Conservation (phyloP, 331 rosid species). For the Dryas integrifolia region DNA sequence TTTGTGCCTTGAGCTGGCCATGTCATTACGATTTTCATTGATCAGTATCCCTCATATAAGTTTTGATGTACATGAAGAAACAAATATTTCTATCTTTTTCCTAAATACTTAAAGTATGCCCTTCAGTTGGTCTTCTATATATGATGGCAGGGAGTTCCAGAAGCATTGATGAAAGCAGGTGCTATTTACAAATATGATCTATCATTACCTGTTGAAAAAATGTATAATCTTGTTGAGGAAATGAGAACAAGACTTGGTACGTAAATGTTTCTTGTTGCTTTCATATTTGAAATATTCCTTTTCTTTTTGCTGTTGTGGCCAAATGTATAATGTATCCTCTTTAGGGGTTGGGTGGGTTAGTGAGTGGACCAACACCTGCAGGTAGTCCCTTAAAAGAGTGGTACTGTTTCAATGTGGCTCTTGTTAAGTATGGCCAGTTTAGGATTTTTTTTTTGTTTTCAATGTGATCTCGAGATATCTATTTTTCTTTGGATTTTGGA, state of each 20-base stretch:
- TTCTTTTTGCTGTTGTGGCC: conserved; percentile 1
- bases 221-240: conserved; percentile 74
- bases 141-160: conserved; percentile 69
- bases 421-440: not conserved
- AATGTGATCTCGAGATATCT: conserved; percentile 3
- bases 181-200: conserved; percentile 85
- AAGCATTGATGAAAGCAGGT: conserved; percentile 84
- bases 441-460: not conserved
- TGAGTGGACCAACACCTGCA: no score
- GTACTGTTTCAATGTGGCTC: no score
- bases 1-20: not conserved
- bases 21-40: not conserved
- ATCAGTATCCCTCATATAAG: not conserved
- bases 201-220: conserved; percentile 71
- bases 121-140: not conserved
- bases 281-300: conserved; percentile 3
- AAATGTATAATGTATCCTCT: not conserved
- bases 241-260: conserved; percentile 77
- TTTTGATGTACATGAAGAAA: not conserved
- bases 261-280: conserved; percentile 19
- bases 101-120: not conserved
- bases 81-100: conserved; percentile 1
- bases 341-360: no score
- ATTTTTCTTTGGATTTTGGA: not conserved
- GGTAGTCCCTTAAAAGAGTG: no score